Evolutionary conservation across 2,329 filamentous ascomycete species (phyloP), one percentile per base, ranked within the genome.

Genomic region (Pseudohalonectria lignicola): DNA sequence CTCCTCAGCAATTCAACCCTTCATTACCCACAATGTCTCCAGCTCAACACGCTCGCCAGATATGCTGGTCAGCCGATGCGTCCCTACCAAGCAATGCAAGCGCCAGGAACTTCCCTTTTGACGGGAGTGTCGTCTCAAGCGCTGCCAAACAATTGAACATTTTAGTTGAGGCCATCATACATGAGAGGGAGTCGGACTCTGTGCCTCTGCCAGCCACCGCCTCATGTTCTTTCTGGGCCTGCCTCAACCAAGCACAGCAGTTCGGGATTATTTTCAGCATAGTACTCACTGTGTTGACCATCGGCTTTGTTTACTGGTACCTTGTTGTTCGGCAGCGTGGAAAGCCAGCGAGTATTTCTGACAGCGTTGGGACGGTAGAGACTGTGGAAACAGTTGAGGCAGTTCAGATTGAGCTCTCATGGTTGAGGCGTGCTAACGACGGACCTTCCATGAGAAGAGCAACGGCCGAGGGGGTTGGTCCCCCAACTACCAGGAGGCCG

Each of bases 251-350:
- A 9, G 45, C 54, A 0, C 51, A 63, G 31, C 52, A 62, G 25
- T 57, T 55, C 17, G 64, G 64, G 2, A 53, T 66, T 21, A 55
- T 67, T 13, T 54, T 61, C 41, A 59, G 56, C 41, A 47, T 54
- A 12, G 39, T 58, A 7, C 40, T 60, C 6, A 40, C 44, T 9
- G 45, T 53, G 2, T 44, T 45, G 4, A 41, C 55, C 11, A 30
- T 63, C 3, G 42, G 49, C 0, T 29, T 61, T 11, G 36, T 53
- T 4, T 55, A 55, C 28, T 66, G 56, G 49, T 60, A 52, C 31
- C 16, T 41, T 5, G 25, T 48, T 7, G 31, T 43, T 4, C 15
- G 16, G 31, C 36, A 37, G n/a, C 45, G 21, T 16, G 19, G 31
- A 19, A 13, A 13, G 4, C 17, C 31, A 18, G 17, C 17, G 3